These are phyloP conservation scores for Moricandia arvensis DNA, from an alignment of 345 rosid genomes.

Conservation along the genomic window DNA sequence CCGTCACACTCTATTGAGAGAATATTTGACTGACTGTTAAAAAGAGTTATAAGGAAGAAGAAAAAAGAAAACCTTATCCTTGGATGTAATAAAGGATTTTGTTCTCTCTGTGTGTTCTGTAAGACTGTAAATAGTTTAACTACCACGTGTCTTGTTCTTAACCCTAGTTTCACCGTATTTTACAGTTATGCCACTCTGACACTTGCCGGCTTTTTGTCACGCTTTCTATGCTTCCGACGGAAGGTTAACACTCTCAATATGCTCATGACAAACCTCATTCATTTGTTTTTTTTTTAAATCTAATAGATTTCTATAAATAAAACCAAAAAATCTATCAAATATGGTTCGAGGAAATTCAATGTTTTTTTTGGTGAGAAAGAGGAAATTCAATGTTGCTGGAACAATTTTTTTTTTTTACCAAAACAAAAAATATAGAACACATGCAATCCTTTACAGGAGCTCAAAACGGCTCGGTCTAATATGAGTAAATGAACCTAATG, in stretches of 20 bases:
- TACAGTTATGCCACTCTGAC: slow-evolving; percentile 30
- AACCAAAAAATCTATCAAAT: not conserved
- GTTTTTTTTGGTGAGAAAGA: too few relatives aligned
- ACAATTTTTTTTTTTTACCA: not conserved
- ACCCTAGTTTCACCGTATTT: not conserved
- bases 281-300: not conserved
- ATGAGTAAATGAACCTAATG: not conserved
- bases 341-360: not conserved
- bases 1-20: slow-evolving; percentile 33
- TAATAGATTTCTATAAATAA: not conserved
- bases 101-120: slow-evolving; percentile 16
- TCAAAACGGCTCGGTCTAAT: not conserved
- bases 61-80: not conserved
- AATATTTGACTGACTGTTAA: slow-evolving; percentile 28
- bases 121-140: slow-evolving; percentile 19
- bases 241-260: not conserved
- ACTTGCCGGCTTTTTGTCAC: slow-evolving; percentile 32
- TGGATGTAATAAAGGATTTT: not conserved
- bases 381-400: not conserved
- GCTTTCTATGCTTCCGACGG: slow-evolving; percentile 34
- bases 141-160: slow-evolving; percentile 27
- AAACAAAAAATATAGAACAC: not conserved
- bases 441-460: slow-evolving; percentile 33
- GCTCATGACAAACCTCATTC: not conserved
- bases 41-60: not conserved